Base-by-base conservation (phyloP, 2,329 filamentous ascomycete species). In the Calonectria hawksworthii region DNA sequence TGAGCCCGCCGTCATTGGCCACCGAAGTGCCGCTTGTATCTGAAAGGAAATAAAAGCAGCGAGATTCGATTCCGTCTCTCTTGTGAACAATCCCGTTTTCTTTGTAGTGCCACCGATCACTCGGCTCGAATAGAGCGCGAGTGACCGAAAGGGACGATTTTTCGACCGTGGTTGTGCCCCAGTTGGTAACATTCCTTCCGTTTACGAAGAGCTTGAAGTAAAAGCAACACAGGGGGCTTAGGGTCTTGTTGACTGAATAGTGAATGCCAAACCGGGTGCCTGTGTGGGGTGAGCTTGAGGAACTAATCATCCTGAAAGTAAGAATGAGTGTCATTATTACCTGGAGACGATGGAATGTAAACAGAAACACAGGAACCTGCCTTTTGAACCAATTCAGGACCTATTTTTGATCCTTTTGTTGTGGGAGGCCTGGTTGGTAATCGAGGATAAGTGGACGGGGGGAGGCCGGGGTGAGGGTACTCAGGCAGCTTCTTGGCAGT, bases 151-250 rank as follows among this genome's bases (percentile, higher is more conserved):
- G 87, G 9, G 80, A 79, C 2, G 80, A 77, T 63, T 81, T 82
- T 4, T 75, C 77, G 18, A 78, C 78, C 21, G 87, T 81, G 70
- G 90, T 85, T 26, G 88, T 84, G 2, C 90, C 90, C 87, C 90
- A 92, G 4, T 87, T 88, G 3, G 88, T 85, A n/a, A 89, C 83
- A 23, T 86, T 85, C 21, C 87, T 86, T 21, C 89, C 89, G 75
- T 92, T 92, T 80, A 92, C 86, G 70, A 85, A 85, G 68, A 92
- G 82, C 77, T 89, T 91, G 83, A 92, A 92, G 82, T 89, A 90
- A 13, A 91, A 80, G 75, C 86, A 88, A 68, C 80, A 83, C 50
- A 85, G 82, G 23, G 80, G 84, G 3, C 79, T 77, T 1, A 83
- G 83, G 2, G 81, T 77, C 54, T 81, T 83, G 61, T 80, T 80